These are phyloP conservation scores for Aspergillus glaucus DNA, from an alignment of 2,329 filamentous ascomycete species.

Conservation along the genomic window DNA sequence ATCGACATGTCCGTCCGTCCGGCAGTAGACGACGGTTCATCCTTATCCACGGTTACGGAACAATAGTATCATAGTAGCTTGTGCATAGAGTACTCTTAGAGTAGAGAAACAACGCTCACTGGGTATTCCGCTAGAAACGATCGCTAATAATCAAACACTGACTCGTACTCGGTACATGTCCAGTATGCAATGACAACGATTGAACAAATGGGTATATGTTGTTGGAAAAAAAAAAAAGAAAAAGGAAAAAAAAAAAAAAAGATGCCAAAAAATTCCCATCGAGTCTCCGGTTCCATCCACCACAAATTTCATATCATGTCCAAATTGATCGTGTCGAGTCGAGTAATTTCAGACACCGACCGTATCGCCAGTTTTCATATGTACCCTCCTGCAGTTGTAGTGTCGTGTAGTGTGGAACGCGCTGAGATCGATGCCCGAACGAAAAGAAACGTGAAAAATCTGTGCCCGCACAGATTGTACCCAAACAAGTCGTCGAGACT, in stretches of 20 bases:
- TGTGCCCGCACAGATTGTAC: conserved; percentile 13
- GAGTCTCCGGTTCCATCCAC: background rate
- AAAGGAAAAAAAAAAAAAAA: conserved; percentile 2
- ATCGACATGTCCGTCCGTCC: background rate
- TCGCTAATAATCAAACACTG: background rate
- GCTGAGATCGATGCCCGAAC: background rate
- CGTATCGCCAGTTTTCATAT: too few relatives aligned
- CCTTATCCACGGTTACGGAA: background rate
- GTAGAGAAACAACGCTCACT: background rate
- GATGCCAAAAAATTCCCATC: background rate
- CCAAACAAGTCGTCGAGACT: conserved; percentile 4
- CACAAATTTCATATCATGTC: background rate
- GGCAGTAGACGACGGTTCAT: background rate
- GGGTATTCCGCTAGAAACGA: background rate
- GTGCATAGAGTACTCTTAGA: background rate
- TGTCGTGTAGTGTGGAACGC: background rate
- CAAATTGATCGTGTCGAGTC: background rate
- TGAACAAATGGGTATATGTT: background rate
- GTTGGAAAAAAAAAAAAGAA: background rate
- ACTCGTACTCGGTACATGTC: background rate
- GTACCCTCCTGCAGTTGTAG: background rate
- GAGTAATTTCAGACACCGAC: too few relatives aligned
- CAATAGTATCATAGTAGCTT: background rate
- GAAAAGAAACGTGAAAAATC: conserved; percentile 1
- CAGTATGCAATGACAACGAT: background rate